Base-by-base conservation (phyloP, 257 asterid genomes). In the Salvia hispanica region DNA sequence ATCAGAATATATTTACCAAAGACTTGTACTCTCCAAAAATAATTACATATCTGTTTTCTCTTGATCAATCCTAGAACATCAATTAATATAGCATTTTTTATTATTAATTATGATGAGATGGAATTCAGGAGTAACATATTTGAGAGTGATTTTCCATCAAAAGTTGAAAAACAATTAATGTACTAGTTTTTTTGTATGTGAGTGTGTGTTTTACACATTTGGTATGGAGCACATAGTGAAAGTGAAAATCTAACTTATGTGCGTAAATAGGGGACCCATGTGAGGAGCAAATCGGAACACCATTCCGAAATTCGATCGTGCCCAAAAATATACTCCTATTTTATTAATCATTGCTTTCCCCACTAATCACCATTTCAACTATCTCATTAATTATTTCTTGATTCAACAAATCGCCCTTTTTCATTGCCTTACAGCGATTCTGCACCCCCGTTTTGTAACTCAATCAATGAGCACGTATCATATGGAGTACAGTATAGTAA, bases 251-350 rank as follows among this genome's bases (percentile, higher is more conserved):
- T 46, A 39, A 39, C 43, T 39, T 39, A 40, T 40, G 77, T 53
- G 73, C 59, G 57, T 43, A 67, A 74, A 56, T 50, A 66, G 21
- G 80, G 82, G 82, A 51, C 79, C 86, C 82, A 45, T 37, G 56
- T 78, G 82, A 67, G 76, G 67, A 81, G 83, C 86, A 78, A 74
- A 44, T 61, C 31, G 80, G 21, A 75, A 72, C 83, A 72, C 54
- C 64, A 56, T 58, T 72, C 76, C 77, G 76, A 72, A 62, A 56
- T 69, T 78, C 69, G 74, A 72, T 81, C 37, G 55, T 46, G 37
- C 37, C 43, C 7, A 50, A 69, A 72, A 69, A 72, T 77, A 62
- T 62, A 18, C 21, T 18, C 21, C 21, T 18, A 69, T 72, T 72
- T 64, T 50, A 47, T 77, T 75, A 81, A 77, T 81, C 77, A 78